Percentiles rank a stretch among this genome's conserved stretches.
Conservation (phyloP, 768 basidiomycete species). For the Mycena olivaceomarginata region DNA sequence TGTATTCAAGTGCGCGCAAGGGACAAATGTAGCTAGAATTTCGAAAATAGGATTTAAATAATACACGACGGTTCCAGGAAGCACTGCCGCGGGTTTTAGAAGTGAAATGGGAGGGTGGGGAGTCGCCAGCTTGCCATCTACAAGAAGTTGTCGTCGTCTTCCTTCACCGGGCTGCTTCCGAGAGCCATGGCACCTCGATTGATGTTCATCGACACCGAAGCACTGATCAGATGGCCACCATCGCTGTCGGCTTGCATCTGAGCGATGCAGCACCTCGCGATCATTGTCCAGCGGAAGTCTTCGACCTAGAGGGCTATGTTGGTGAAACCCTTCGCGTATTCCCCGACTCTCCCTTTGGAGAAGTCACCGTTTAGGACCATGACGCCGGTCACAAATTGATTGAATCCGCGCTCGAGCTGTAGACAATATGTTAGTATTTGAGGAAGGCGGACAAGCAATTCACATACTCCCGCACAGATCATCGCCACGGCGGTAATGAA, state of each 20-base stretch:
- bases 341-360: not conserved
- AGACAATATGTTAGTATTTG: no score
- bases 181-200: conserved; percentile 12
- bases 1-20: no score
- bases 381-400: conserved; percentile 14
- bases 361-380: conserved; percentile 15
- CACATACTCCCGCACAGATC: conserved; percentile 20
- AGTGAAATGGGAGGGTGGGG: no score
- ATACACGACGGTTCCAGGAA: no score
- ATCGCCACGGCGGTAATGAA: conserved; percentile 4
- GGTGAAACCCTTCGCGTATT: not conserved
- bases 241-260: not conserved
- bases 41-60: no score
- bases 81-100: no score
- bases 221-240: not conserved
- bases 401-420: conserved; percentile 14
- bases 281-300: conserved; percentile 11
- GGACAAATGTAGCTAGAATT: no score
- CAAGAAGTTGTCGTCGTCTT: no score
- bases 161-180: conserved; percentile 15
- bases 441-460: no score
- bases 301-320: not conserved
- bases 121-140: no score
- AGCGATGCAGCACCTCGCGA: not conserved
- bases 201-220: not conserved